Evolutionary conservation across 2,329 filamentous ascomycete genomes (phyloP), one percentile per base, ranked within the genome.

Genomic region (Neopestalotiopsis rosae): DNA sequence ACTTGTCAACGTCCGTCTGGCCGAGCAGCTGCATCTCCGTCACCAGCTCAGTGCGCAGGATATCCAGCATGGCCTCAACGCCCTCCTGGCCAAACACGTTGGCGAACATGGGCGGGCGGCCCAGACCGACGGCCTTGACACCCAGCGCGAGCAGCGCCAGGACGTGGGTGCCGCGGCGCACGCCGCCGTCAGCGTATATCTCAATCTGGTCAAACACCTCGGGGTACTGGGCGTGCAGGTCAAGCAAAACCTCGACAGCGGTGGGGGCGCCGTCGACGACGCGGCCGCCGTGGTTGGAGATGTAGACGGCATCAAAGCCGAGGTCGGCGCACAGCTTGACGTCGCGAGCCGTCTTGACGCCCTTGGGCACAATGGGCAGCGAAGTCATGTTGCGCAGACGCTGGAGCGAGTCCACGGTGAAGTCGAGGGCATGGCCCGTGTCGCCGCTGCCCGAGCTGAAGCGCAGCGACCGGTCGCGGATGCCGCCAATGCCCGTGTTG

Each of bases 81-180:
- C 85, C 85, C 5, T 79, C 78, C 40, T 76, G 75, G 5, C 85
- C 85, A 70, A 82, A 87, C n/a, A 82, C 75, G 71, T 86, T 86
- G n/a, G 83, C 80, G 72, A 80, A 87, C 82, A 87, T 84, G 70
- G 84, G 78, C 12, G 82, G 78, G n/a, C 84, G 74, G 10, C 83
- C 84, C 3, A 87, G 69, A 20, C 84, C 74, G 24, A 81, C 78
- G 38, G 76, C 77, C 7, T 71, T 70, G 7, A 78, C 79, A 7
- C 79, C 79, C 7, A 80, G 72, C 0, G 79, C 77, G 6, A 81
- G 73, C 24, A 79, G 67, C 69, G 79, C 78, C 56, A 80, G 68
- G 3, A 78, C 72, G 68, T 81, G 79, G 56, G 73, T 72, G 14
- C 79, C 79, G 68, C 76, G 77, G 4, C 79, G 73, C 28, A 81